Evolutionary conservation across 306 rosid genomes (phyloP), one percentile per base, ranked within the genome.

Genomic region (Nissolia schottii): DNA sequence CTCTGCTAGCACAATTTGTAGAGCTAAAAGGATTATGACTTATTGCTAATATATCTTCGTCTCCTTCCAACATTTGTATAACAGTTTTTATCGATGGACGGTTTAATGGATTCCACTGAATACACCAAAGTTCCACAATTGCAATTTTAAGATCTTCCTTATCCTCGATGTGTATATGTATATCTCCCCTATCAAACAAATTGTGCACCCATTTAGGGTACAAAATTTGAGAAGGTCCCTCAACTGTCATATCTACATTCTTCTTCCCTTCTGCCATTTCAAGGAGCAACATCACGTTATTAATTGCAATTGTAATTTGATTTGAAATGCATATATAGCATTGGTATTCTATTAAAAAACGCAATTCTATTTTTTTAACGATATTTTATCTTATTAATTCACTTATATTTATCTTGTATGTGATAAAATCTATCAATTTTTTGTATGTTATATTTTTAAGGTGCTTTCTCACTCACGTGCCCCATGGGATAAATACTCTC

Each of bases 221-320:
- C 4, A 50, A 6, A 22, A 53, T n/a, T 32, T 68, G 74, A 0
- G 15, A 18, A 14, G 19, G 16, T 13, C 40, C 7, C 16, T 53
- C 64, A 10, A 0, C 2, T 3, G 63, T 8, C 37, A 20, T 23
- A 9, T 14, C 74, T 1, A 51, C 11, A 7, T 69, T 69, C 49
- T 69, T 53, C 48, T n/a, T 53, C 8, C 74, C 74, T 53, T 50
- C 74, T 8, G 45, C 71, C 57, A 61, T 63, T 35, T 60, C 67
- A 18, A 60, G 67, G 48, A 60, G 19, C 29, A 65, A 16, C 57
- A 45, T 65, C n/a, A n/a, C n/a, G n/a, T n/a, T n/a, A n/a, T n/a
- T n/a, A n/a, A n/a, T n/a, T n/a, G n/a, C n/a, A n/a, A n/a, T n/a
- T n/a, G n/a, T n/a, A n/a, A n/a, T n/a, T n/a, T n/a, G n/a, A n/a